Evolutionary conservation across 495 filamentous ascomycete species (phyloP), one percentile per base, ranked within the genome.

Genomic region (Sporormia fimetaria): DNA sequence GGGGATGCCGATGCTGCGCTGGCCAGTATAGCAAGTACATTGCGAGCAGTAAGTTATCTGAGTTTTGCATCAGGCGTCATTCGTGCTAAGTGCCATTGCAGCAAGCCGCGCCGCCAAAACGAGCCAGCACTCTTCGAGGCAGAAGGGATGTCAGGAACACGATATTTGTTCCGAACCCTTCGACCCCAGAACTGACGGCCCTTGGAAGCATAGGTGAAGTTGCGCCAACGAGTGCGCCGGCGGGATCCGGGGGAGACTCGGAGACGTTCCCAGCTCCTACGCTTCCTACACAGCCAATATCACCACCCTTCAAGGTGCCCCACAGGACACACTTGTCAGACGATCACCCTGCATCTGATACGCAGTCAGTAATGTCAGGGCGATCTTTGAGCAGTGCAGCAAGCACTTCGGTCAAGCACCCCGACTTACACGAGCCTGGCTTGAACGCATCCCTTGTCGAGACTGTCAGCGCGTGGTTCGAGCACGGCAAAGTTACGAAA

Each of bases 371-470:
- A 40, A 78, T 85, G 31, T 99, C 92, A 11, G 80, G 80, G 5
- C 81, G 83, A 34, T 94, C 88, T 2, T 58, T 83, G 22, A 79
- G 75, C 27, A 81, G 76, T 39, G 64, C 70, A 17, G 52, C 64
- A 12, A 70, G 67, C 23, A 54, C 74, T 21, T 57, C 68, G 7
- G 62, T 76, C 8, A 75, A 74, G 46, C 92, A 99, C 57, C 80
- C 86, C 0, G 86, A 96, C 10, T 71, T 95, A 59, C 72, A 78
- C 38, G 72, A 76, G 28, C 71, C 79, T 8, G 92, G 92, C 6
- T 62, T 99, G 26, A 93, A 87, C 54, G 78, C 86, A 4, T 96
- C 92, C 6, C 67, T 96, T 33, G 78, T 96, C 40, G 92, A 99
- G 57, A 92, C 83, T 0, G 77, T 95, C 40, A 90, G 73, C 51